These are phyloP conservation scores for Apiospora malaysiana DNA, from an alignment of 2,329 filamentous ascomycete species.

Conservation along the genomic window DNA sequence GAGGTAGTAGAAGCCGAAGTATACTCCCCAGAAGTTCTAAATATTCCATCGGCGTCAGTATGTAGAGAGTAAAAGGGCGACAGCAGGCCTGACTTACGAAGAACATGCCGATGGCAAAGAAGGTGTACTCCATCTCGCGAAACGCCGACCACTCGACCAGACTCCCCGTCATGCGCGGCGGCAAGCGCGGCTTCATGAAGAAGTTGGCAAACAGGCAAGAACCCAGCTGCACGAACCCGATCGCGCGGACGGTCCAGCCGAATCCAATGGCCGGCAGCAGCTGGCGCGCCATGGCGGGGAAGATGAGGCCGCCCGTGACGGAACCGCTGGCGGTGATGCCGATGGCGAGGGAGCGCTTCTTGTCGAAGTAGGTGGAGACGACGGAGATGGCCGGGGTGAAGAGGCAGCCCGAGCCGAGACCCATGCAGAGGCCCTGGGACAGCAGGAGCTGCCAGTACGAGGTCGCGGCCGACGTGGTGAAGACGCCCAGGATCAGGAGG, in stretches of 20 bases:
- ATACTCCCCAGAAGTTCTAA: conserved; percentile 52
- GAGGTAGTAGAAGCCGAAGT: conserved; percentile 63
- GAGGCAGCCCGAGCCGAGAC: conserved; percentile 44
- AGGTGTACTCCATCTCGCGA: conserved; percentile 58
- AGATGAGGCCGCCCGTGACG: conserved; percentile 33
- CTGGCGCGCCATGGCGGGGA: conserved; percentile 35
- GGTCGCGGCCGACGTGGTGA: conserved; percentile 57
- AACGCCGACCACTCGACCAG: conserved; percentile 64
- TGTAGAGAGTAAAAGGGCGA: conserved; percentile 28
- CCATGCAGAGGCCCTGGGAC: conserved; percentile 56
- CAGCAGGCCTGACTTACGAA: too few species aligned
- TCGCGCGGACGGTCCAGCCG: conserved; percentile 50
- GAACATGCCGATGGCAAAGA: conserved; percentile 57
- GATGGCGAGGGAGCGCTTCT: conserved; percentile 40
- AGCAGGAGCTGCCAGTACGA: conserved; percentile 60
- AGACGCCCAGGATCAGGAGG: conserved; percentile 55
- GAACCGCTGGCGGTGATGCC: conserved; percentile 43
- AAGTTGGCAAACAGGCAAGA: conserved; percentile 43
- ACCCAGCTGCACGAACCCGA: conserved; percentile 52
- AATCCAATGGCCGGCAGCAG: conserved; percentile 34
- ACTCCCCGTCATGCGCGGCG: conserved; percentile 54
- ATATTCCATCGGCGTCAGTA: background rate
- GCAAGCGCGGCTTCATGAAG: conserved; percentile 48
- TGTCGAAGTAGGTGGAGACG: conserved; percentile 39
- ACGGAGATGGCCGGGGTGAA: conserved; percentile 38